A percentile compares a stretch with the other conserved stretches of the same genome.
Conservation (phyloP, 2,329 filamentous ascomycete genomes). For the Dothistroma septosporum region DNA sequence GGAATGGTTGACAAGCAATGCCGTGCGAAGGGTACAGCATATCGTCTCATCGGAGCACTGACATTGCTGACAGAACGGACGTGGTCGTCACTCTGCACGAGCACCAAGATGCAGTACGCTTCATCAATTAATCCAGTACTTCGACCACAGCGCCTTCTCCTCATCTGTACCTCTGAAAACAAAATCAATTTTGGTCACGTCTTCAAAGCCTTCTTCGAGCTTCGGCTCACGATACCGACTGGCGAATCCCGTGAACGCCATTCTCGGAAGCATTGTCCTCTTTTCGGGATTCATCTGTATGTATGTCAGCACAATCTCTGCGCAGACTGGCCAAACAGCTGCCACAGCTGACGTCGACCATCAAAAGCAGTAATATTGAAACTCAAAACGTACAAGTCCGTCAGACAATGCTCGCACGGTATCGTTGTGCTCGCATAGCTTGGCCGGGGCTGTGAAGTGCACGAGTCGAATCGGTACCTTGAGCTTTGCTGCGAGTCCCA, state of each 20-base stretch:
- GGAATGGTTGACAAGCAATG: neutral
- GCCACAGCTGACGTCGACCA: slow-evolving; percentile 9
- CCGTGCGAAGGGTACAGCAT: neutral
- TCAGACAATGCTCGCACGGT: slow-evolving; percentile 66
- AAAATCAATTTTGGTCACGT: slow-evolving; percentile 73
- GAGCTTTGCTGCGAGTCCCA: slow-evolving; percentile 65
- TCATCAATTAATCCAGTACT: slow-evolving; percentile 60
- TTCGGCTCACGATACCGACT: slow-evolving; percentile 70
- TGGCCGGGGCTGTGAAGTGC: slow-evolving; percentile 69
- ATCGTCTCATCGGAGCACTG: neutral
- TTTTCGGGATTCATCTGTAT: slow-evolving; percentile 75
- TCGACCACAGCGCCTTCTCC: slow-evolving; percentile 67
- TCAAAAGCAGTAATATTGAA: neutral
- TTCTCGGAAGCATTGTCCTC: slow-evolving; percentile 65
- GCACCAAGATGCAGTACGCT: neutral
- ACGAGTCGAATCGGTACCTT: slow-evolving; percentile 77
- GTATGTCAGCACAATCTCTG: slow-evolving; percentile 10
- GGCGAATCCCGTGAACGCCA: slow-evolving; percentile 75
- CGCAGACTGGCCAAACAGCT: neutral
- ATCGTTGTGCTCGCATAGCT: slow-evolving; percentile 81
- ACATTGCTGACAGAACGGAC: neutral
- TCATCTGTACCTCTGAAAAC: slow-evolving; percentile 54
- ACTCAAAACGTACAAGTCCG: slow-evolving; percentile 28
- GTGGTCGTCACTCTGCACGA: neutral
- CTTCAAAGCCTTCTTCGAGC: slow-evolving; percentile 73